Conservation (phyloP, 495 filamentous ascomycete genomes). For the Podospora comata region DNA sequence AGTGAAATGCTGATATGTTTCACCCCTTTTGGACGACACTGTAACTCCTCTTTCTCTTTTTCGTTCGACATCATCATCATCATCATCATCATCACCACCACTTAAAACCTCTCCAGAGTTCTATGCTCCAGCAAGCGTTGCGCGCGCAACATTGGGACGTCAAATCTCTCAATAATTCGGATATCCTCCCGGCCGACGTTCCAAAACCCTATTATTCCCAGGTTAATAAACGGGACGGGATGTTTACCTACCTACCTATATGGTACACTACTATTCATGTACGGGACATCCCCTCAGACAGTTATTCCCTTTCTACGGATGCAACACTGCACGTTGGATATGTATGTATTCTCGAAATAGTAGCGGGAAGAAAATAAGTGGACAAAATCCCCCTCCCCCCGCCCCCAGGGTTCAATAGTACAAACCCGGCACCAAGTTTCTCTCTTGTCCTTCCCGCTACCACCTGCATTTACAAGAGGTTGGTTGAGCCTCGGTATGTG, state of each 20-base stretch:
- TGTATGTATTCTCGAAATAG: not conserved
- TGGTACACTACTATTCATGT: not conserved
- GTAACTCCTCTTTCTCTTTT: constrained; percentile 14
- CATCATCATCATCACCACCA: not conserved
- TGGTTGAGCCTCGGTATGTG: not conserved
- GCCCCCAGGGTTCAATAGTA: not conserved
- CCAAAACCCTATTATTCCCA: not conserved
- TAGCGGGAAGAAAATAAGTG: not conserved
- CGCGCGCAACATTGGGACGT: constrained; percentile 2
- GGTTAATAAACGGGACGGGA: constrained; percentile 7
- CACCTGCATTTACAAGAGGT: not conserved
- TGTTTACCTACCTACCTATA: constrained; percentile 1
- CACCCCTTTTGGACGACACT: constrained; percentile 7
- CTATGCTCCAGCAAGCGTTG: not conserved
- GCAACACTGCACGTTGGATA: not conserved
- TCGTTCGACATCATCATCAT: not conserved
- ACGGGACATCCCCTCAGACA: not conserved
- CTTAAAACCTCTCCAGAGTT: not conserved
- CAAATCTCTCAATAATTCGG: not conserved
- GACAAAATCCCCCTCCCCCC: not conserved
- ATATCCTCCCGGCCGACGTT: not conserved
- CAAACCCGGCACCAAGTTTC: not conserved
- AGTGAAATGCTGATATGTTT: constrained; percentile 2
- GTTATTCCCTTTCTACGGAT: not conserved
- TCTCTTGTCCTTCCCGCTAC: not conserved